Evolutionary conservation across 345 rosid genomes (phyloP).

Genomic region (Euphorbia tirucalli): DNA sequence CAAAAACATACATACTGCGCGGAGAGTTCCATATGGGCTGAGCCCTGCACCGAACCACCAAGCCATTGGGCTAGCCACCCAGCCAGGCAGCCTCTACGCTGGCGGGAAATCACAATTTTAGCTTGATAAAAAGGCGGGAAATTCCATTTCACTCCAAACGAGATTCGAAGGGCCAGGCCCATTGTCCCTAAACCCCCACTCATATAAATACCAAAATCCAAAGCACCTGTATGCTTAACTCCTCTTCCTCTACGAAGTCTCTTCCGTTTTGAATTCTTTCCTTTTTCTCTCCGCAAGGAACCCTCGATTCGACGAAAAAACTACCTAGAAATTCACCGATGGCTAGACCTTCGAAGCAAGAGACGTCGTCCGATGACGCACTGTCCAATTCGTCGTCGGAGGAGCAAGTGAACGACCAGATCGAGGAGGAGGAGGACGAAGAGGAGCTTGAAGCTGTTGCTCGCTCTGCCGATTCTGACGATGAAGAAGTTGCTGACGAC

Average conservation of each 20-base stretch:
- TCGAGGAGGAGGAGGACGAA: conserved; percentile 78
- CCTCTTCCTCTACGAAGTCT: not conserved
- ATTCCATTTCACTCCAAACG: conserved; percentile 14
- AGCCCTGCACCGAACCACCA: not conserved
- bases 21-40: not conserved
- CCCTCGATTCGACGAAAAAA: conserved; percentile 48
- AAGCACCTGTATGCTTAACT: not conserved
- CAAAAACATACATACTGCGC: not conserved
- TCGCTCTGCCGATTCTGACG: conserved; percentile 76
- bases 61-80: conserved; percentile 6
- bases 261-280: conserved; percentile 10
- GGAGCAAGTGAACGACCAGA: conserved; percentile 61
- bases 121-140: conserved; percentile 37
- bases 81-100: not conserved
- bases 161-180: not conserved
- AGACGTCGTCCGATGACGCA: conserved; percentile 67
- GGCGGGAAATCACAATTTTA: conserved; percentile 30
- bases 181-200: conserved; percentile 20
- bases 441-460: conserved; percentile 98
- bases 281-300: not conserved
- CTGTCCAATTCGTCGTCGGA: conserved; percentile 62
- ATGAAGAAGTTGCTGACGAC: conserved; percentile 38
- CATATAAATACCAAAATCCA: conserved; percentile 5
- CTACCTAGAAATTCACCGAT: conserved; percentile 20
- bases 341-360: conserved; percentile 54